These are phyloP conservation scores for Phyllostachys edulis DNA, from an alignment of 176 grass and related monocot species.

Conservation along the genomic window DNA sequence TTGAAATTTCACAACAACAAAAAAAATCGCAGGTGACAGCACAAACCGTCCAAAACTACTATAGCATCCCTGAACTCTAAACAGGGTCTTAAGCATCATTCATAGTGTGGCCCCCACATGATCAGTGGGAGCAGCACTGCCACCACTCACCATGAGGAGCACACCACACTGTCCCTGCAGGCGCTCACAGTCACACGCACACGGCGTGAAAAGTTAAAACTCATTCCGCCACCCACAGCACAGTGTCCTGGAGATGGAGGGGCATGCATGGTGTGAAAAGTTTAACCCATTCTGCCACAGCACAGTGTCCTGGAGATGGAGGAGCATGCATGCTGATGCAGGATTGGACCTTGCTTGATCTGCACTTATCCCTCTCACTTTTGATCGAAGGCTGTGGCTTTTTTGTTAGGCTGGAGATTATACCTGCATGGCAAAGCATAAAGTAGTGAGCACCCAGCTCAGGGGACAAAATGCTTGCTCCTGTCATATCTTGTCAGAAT, in stretches of 20 bases:
- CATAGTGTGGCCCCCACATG: not conserved
- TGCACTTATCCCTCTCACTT: conserved; percentile 38
- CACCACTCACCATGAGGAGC: not conserved
- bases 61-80: not conserved
- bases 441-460: not conserved
- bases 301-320: not conserved
- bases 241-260: too few relatives aligned
- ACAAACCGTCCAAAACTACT: not conserved
- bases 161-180: not conserved
- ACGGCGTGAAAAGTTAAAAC: not conserved
- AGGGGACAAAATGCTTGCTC: conserved; percentile 14
- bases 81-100: not conserved
- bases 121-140: not conserved
- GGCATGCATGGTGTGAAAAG: not conserved
- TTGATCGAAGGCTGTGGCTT: not conserved
- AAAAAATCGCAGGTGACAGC: not conserved
- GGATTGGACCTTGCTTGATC: conserved; percentile 32
- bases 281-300: not conserved
- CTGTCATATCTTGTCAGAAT: conserved; percentile 19
- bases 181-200: not conserved
- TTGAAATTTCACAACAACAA: not conserved
- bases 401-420: not conserved
- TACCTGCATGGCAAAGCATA: not conserved
- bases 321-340: not conserved
- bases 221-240: too few relatives aligned